Evolutionary conservation across 345 rosid genomes (phyloP).

Genomic region (Trapa bicornis): DNA sequence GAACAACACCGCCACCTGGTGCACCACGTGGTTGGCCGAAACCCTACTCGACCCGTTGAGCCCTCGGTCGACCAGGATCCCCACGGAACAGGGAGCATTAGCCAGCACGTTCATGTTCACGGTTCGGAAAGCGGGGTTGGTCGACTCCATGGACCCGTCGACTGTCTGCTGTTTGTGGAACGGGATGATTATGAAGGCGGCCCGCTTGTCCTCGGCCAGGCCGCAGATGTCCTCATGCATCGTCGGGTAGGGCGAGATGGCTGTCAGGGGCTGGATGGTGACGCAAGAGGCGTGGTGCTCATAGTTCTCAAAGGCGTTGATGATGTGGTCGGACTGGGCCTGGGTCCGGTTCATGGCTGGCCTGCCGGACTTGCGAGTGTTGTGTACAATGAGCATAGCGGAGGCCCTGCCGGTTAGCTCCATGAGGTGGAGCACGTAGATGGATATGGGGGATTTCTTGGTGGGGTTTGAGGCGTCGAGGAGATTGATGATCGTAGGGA

Average conservation of each 20-base stretch:
- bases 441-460: conserved; percentile 58
- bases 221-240: conserved; percentile 90
- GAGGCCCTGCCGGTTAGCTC: conserved; percentile 95
- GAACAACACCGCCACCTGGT: conserved; percentile 53
- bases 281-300: conserved; percentile 50
- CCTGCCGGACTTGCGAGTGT: conserved; percentile 51
- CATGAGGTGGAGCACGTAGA: conserved; percentile 78
- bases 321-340: conserved; percentile 91
- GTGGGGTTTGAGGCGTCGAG: conserved; percentile 76
- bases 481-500: conserved; percentile 75
- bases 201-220: conserved; percentile 81
- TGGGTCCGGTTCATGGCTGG: conserved; percentile 74
- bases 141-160: conserved; percentile 91
- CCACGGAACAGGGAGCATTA: conserved; percentile 77
- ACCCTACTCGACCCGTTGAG: conserved; percentile 42
- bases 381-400: conserved; percentile 85
- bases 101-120: conserved; percentile 69
- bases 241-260: conserved; percentile 82
- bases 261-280: conserved; percentile 74
- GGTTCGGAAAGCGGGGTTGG: conserved; percentile 64
- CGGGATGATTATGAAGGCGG: conserved; percentile 61
- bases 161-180: conserved; percentile 91
- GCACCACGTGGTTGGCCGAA: conserved; percentile 40
- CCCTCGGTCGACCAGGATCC: conserved; percentile 83
- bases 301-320: conserved; percentile 69